Percentiles rank a stretch among this genome's conserved stretches.
These are phyloP conservation scores for Neofusicoccum sp. DNA, from an alignment of 2,329 filamentous ascomycete species.

Conservation along the genomic window DNA sequence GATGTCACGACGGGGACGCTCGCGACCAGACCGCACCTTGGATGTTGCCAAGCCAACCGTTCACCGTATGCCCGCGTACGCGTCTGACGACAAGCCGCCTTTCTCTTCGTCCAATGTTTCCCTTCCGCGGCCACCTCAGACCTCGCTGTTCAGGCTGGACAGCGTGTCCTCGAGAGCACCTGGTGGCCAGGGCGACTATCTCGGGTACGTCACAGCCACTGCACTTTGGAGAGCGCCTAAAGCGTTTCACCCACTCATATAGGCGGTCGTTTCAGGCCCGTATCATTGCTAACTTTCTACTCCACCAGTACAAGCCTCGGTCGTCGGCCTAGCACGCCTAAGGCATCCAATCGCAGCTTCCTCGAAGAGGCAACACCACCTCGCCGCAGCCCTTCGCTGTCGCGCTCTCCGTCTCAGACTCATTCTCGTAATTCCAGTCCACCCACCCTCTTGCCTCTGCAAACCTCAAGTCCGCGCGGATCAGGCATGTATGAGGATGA, in stretches of 20 bases:
- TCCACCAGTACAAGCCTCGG: not conserved
- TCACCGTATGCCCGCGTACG: conserved; percentile 4
- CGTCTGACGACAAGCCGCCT: conserved; percentile 1
- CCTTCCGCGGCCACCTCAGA: not conserved
- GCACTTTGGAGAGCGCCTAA: not conserved
- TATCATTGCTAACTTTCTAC: not conserved
- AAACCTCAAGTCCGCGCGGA: conserved; percentile 26
- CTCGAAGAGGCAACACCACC: conserved; percentile 12
- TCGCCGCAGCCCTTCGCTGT: not conserved
- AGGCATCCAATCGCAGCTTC: not conserved
- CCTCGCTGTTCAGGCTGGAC: not conserved
- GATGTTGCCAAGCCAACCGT: conserved; percentile 11
- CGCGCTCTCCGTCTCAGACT: not conserved
- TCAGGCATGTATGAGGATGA: conserved; percentile 31
- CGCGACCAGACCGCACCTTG: conserved; percentile 10
- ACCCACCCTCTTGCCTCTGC: conserved; percentile 1
- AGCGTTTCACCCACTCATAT: not conserved
- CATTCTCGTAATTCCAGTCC: not conserved
- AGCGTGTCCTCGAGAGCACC: not conserved
- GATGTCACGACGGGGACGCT: conserved; percentile 1
- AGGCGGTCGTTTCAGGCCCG: not conserved
- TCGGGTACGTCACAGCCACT: not conserved
- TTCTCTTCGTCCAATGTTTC: no score
- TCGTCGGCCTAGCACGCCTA: not conserved
- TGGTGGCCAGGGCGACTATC: not conserved